Percentiles rank a stretch among this genome's conserved stretches.
Conservation (phyloP, 768 basidiomycete species). For the Hygrophorus russula region DNA sequence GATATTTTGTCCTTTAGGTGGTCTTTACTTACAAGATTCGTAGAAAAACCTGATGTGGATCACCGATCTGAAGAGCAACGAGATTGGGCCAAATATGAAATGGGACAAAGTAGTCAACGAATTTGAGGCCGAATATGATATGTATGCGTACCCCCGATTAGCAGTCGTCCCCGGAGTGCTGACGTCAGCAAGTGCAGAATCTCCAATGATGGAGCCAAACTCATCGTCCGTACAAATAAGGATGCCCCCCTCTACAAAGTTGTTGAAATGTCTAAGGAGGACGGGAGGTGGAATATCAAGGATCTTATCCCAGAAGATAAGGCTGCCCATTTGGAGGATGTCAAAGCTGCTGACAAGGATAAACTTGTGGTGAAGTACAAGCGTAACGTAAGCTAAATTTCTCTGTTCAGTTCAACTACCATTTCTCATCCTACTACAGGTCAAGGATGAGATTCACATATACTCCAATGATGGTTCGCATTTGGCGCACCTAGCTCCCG, state of each 20-base stretch:
- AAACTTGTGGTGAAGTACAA: conserved; percentile 56
- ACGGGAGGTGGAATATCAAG: conserved; percentile 31
- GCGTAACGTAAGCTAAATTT: conserved; percentile 43
- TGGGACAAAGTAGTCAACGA: conserved; percentile 65
- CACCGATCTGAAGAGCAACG: conserved; percentile 46
- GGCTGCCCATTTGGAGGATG: conserved; percentile 45
- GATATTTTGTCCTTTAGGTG: background rate
- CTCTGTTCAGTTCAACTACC: background rate
- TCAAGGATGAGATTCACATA: conserved; percentile 72
- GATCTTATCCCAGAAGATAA: conserved; percentile 64
- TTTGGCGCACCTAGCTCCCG: conserved; percentile 44
- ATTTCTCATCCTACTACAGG: conserved; percentile 25
- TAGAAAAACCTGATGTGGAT: conserved; percentile 73
- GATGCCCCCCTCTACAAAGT: conserved; percentile 58
- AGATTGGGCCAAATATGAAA: conserved; percentile 51
- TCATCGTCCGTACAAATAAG: conserved; percentile 58
- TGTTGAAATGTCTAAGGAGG: conserved; percentile 50
- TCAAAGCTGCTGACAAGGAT: conserved; percentile 37
- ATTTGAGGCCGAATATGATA: conserved; percentile 54
- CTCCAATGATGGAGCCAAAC: conserved; percentile 47
- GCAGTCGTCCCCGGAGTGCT: background rate
- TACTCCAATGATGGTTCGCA: conserved; percentile 45
- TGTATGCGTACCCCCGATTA: conserved; percentile 30
- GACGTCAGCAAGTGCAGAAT: conserved; percentile 27
- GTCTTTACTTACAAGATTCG: background rate